Evolutionary conservation across 2,329 filamentous ascomycete genomes (phyloP).

Genomic region (Cadophora luteo-olivacea): DNA sequence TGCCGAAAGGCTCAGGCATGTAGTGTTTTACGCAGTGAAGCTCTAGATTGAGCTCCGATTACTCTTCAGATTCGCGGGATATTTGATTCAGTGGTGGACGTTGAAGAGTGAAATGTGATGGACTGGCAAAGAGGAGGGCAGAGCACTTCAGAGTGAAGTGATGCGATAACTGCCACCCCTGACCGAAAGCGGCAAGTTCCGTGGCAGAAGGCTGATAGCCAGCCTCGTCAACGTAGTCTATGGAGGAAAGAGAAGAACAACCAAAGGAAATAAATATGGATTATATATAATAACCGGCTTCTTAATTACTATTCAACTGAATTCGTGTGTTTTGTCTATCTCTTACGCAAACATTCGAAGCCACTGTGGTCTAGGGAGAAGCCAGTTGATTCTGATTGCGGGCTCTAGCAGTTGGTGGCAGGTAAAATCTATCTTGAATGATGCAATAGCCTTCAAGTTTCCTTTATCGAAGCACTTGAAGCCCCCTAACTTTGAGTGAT

Average conservation of each 20-base stretch:
- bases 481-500: too few species aligned
- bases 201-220: slow-evolving; percentile 9
- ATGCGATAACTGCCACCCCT: slow-evolving; percentile 13
- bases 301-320: background rate
- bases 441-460: too few species aligned
- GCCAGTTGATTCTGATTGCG: too few species aligned
- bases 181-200: background rate
- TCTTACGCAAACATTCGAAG: too few species aligned
- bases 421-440: too few species aligned
- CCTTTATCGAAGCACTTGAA: too few species aligned
- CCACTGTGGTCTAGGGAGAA: too few species aligned
- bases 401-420: too few species aligned
- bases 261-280: background rate
- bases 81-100: background rate
- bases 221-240: background rate
- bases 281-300: background rate
- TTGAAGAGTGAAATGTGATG: background rate
- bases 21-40: slow-evolving; percentile 4
- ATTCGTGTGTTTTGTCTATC: background rate
- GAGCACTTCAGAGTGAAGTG: background rate
- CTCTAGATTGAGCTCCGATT: background rate
- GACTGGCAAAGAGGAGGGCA: background rate
- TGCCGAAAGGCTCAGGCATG: background rate
- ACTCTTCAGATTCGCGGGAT: background rate
- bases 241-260: background rate